Conservation (phyloP, 805 yeast genomes). For the Zygosaccharomyces pseudorouxii region DNA sequence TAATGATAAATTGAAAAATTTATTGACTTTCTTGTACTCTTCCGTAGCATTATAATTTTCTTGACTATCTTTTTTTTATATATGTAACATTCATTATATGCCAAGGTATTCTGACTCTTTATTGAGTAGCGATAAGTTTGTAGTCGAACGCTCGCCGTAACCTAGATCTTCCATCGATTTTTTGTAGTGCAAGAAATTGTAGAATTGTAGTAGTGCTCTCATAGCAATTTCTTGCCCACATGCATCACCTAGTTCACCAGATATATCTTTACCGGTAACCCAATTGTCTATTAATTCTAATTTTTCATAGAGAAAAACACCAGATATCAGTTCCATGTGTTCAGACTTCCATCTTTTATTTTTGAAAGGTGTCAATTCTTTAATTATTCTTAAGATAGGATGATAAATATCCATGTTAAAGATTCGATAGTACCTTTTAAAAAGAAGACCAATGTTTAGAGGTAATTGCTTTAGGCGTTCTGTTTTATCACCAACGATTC, state of each 20-base stretch:
- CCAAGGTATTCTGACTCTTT: constrained; percentile 38
- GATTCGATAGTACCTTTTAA: constrained; percentile 44
- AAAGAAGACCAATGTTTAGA: constrained; percentile 30
- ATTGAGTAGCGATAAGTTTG: constrained; percentile 37
- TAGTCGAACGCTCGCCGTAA: constrained; percentile 39
- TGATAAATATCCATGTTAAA: constrained; percentile 59
- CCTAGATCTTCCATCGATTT: constrained; percentile 53
- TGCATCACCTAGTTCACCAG: constrained; percentile 68
- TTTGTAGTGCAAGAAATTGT: constrained; percentile 58
- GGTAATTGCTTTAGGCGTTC: constrained; percentile 49
- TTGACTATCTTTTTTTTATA: neutral
- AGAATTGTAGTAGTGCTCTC: constrained; percentile 71
- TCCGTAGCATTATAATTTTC: neutral
- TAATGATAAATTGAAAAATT: neutral
- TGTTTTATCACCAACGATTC: constrained; percentile 59
- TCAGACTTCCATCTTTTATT: constrained; percentile 91
- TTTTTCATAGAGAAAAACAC: constrained; percentile 72
- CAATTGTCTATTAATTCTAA: constrained; percentile 76
- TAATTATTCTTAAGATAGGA: constrained; percentile 69
- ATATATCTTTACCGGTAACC: constrained; percentile 78
- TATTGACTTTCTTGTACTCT: neutral
- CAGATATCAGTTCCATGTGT: constrained; percentile 90
- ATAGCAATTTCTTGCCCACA: constrained; percentile 83
- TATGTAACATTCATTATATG: constrained; percentile 14
- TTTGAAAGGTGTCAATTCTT: constrained; percentile 79